These are phyloP conservation scores for Ophiostoma angusticollis DNA, from an alignment of 2,329 filamentous ascomycete genomes.

Conservation along the genomic window DNA sequence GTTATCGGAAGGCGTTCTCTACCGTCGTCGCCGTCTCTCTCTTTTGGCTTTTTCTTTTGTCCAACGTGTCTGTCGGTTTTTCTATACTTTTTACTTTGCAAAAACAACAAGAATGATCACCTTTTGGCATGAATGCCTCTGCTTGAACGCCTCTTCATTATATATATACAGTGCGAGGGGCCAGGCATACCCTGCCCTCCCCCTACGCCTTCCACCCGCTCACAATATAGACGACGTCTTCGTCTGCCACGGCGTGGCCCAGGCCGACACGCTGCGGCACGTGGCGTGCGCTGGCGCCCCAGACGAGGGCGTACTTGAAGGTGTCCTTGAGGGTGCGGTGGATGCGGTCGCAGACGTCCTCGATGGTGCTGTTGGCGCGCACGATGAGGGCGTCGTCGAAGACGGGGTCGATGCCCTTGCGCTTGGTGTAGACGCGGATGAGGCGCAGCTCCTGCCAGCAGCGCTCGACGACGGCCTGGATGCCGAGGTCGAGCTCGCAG, in stretches of 20 bases:
- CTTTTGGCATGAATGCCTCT: slow-evolving; percentile 1
- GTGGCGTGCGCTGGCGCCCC: slow-evolving; percentile 92
- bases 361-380: slow-evolving; percentile 72
- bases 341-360: slow-evolving; percentile 93
- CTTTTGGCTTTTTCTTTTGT: background rate
- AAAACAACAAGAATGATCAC: background rate
- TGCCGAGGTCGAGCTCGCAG: slow-evolving; percentile 87
- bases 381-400: slow-evolving; percentile 92
- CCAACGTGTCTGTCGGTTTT: too few species aligned
- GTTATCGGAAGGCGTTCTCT: background rate
- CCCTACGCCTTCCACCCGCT: slow-evolving; percentile 48
- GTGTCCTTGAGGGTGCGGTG: slow-evolving; percentile 93
- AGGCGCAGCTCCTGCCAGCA: slow-evolving; percentile 89
- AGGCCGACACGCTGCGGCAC: slow-evolving; percentile 87
- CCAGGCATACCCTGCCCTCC: background rate
- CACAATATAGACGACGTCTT: slow-evolving; percentile 57
- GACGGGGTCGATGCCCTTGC: slow-evolving; percentile 80
- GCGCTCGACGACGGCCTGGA: slow-evolving; percentile 84
- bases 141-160: background rate
- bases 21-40: too few species aligned
- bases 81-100: background rate
- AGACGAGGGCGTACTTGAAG: slow-evolving; percentile 97
- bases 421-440: slow-evolving; percentile 92
- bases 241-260: slow-evolving; percentile 61
- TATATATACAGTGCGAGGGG: background rate